Base-by-base conservation (phyloP, 2,329 filamentous ascomycete species). In the Cladophialophora chaetospira region DNA sequence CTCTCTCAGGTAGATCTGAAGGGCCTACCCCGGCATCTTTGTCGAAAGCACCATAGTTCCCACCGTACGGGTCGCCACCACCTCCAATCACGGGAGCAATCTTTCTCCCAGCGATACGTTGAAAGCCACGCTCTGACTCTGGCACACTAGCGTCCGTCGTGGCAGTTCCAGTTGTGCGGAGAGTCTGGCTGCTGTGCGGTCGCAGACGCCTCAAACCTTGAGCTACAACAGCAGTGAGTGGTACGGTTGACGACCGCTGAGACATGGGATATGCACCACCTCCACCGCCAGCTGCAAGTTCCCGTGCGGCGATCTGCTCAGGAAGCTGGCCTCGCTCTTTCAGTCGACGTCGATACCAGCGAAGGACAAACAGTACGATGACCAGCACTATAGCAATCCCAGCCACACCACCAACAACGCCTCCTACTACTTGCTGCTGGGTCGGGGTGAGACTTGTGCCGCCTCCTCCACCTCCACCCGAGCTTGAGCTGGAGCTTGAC, bases 351-450 rank as follows among this genome's bases (percentile, higher is more conserved):
- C 78, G 77, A 67, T 80, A 82, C 65, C 80, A 79, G 56, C 77
- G 74, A 44, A 83, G 71, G 52, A 84, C 69, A 28, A 84, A 69
- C 50, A 86, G 67, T 9, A 83, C 68, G 28, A 81, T 70, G 9
- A 79, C 66, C 6, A 82, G 65, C 5, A 83, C 66, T 5, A 83
- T 67, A 10, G 82, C 79, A 29, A 81, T 66, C 25, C 82, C 84
- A 29, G 82, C 82, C 47, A 85, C 75, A 43, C 83, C 83, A 13
- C 84, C 84, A 23, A 87, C 76, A n/a, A 86, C 81, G 44, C 82
- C 83, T 5, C 84, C 84, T 17, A 85, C 82, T 3, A 86, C 79
- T 57, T 77, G 13, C 78, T 77, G 21, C 80, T 82, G 42, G 74
- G 70, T 28, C 67, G 66, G 64, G 4, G 56, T 62, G 11, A 66